Base-by-base conservation (phyloP, 208 protist genomes). In the Acanthamoeba royreba region DNA sequence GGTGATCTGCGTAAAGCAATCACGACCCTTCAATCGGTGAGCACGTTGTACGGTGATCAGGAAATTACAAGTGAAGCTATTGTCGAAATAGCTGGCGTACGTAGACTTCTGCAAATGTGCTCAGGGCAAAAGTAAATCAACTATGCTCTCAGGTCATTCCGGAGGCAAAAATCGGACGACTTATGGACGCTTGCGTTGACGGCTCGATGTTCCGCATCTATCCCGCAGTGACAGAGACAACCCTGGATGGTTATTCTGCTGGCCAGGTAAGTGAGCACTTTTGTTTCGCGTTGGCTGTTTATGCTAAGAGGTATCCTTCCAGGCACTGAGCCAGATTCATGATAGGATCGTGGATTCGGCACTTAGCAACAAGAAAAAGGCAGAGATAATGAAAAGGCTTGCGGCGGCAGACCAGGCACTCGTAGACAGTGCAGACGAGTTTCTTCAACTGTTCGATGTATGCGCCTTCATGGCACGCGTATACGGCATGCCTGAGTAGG, bases 1-100 rank as follows among this genome's bases (percentile, higher is more conserved):
- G 99, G 99, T 17, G 99, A 99, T 96, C 96, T 99, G 95, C 98
- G 99, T 28, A 96, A 98, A 63, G 98, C 98, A 28, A 99, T 99
- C 72, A 99, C 98, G 92, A 97, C 98, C 63, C 95, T 99, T 22
- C 99, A 99, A 96, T 98, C 97, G 0, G 98, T 98, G 17, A 66
- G 42, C 31, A 92, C 22, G 35, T 55, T 92, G 11, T 92, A 77
- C 55, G 85, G 25, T 15, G 38, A 33, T 9, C 15, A 47, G 85
- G 55, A 74, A 40, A 69, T 66, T n/a, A 92, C 13, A 0, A 55
- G 46, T 5, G 85, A 53, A 19, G 92, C 31, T 31, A 63, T 94
- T 22, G n/a, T 90, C n/a, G 83, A 92, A 19, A 33, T 92, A 11
- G 74, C 92, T 43, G 92, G 92, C 61, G 92, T 94, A 63, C 40